Percentiles rank a stretch among this genome's conserved stretches.
These are phyloP conservation scores for Paralagenidium karlingii DNA, from an alignment of 352 stramenopile genomes.

Conservation along the genomic window DNA sequence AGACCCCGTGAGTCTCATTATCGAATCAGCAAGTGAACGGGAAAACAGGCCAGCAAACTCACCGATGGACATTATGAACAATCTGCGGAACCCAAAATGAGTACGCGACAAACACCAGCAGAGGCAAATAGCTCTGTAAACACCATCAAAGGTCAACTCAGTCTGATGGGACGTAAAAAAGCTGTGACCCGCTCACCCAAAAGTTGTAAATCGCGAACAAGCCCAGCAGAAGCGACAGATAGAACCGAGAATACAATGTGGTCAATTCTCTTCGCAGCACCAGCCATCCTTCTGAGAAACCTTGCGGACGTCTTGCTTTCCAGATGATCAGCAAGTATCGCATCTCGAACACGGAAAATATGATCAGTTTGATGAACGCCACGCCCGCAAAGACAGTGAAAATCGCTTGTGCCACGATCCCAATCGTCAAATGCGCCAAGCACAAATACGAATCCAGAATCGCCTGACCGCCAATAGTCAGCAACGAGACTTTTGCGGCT, in stretches of 20 bases:
- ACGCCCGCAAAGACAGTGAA: conserved; percentile 94
- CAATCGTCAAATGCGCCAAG: conserved; percentile 91
- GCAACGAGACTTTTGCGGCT: conserved; percentile 63
- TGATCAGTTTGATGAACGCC: conserved; percentile 97
- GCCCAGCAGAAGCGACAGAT: conserved; percentile 82
- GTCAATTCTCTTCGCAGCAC: conserved; percentile 88
- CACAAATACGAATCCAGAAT: conserved; percentile 93
- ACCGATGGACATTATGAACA: conserved; percentile 89
- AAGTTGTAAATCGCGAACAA: conserved; percentile 90
- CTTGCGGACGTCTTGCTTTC: conserved; percentile 84
- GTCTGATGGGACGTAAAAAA: neutral
- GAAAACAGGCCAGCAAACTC: conserved; percentile 1
- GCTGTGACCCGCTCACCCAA: conserved; percentile 24
- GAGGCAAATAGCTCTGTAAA: conserved; percentile 60
- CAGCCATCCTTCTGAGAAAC: conserved; percentile 76
- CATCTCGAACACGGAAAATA: conserved; percentile 99
- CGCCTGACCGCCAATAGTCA: conserved; percentile 77
- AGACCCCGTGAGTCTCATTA: neutral
- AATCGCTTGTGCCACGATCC: conserved; percentile 82
- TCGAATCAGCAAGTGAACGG: neutral
- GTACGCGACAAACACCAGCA: conserved; percentile 91
- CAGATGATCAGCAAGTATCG: conserved; percentile 97
- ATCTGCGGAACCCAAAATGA: conserved; percentile 99
- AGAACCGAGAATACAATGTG: conserved; percentile 93
- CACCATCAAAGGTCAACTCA: conserved; percentile 12